These are phyloP conservation scores for Astragalus glycyphyllos DNA, from an alignment of 306 rosid species.

Conservation along the genomic window DNA sequence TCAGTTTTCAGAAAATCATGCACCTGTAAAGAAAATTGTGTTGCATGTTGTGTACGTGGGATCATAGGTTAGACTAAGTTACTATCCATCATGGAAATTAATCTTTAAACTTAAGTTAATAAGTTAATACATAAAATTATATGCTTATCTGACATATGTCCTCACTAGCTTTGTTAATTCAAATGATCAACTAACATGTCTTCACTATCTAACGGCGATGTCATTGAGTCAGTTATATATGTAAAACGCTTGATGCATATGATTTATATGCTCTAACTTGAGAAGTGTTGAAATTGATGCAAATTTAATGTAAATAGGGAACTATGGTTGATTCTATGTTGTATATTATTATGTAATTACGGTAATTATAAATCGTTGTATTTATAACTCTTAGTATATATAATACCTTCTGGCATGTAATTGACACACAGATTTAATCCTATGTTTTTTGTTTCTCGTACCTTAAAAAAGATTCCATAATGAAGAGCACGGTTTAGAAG, in stretches of 20 bases:
- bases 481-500: conserved; percentile 5
- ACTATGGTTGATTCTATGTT: background rate
- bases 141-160: too few relatives aligned
- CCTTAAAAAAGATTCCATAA: background rate
- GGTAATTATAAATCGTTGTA: background rate
- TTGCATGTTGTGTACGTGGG: background rate
- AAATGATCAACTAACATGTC: background rate
- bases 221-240: background rate
- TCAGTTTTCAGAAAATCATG: conserved; percentile 27
- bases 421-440: background rate
- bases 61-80: conserved; percentile 20
- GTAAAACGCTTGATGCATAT: background rate
- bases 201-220: background rate
- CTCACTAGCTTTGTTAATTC: background rate
- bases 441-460: background rate
- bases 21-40: conserved; percentile 28
- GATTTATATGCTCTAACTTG: background rate
- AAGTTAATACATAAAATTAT: conserved; percentile 8
- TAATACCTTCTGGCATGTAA: background rate
- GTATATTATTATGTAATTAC: background rate
- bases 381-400: background rate
- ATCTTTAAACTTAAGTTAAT: background rate
- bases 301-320: too few relatives aligned
- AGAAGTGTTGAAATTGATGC: background rate
- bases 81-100: background rate